Evolutionary conservation across 805 yeast species (phyloP).

Genomic region (Kodamaea fukazawae): DNA sequence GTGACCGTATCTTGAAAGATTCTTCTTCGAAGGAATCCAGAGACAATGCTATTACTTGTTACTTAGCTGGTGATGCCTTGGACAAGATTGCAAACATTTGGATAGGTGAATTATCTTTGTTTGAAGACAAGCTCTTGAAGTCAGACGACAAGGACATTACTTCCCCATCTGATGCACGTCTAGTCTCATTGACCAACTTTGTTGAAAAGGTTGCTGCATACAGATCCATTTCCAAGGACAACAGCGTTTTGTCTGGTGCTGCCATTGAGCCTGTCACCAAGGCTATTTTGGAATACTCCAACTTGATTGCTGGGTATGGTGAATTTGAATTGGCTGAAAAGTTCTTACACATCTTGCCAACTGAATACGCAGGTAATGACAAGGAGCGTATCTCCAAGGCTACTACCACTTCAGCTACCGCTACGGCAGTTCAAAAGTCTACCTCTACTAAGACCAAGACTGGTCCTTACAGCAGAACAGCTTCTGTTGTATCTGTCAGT

Average conservation of each 20-base stretch:
- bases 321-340: conserved; percentile 76
- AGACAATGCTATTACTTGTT: conserved; percentile 73
- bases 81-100: conserved; percentile 79
- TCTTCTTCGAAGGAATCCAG: conserved; percentile 41
- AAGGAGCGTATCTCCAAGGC: conserved; percentile 79
- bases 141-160: conserved; percentile 41
- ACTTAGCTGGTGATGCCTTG: conserved; percentile 75
- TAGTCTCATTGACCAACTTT: conserved; percentile 74
- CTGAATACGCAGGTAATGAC: conserved; percentile 66
- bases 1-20: conserved; percentile 62
- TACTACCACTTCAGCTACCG: conserved; percentile 24
- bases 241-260: conserved; percentile 37
- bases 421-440: conserved; percentile 14
- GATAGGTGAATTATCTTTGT: conserved; percentile 63
- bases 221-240: conserved; percentile 47
- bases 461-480: conserved; percentile 4
- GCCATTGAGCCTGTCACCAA: conserved; percentile 50
- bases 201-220: conserved; percentile 82
- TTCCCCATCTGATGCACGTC: conserved; percentile 80
- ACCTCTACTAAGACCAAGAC: neutral
- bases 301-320: conserved; percentile 76
- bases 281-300: conserved; percentile 78
- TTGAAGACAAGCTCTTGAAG: conserved; percentile 44
- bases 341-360: conserved; percentile 70
- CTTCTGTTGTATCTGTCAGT: conserved; percentile 2